Percentiles rank a stretch among this genome's conserved stretches.
Conservation (phyloP, 2,329 filamentous ascomycete genomes). For the Pyrenochaeta sp. region DNA sequence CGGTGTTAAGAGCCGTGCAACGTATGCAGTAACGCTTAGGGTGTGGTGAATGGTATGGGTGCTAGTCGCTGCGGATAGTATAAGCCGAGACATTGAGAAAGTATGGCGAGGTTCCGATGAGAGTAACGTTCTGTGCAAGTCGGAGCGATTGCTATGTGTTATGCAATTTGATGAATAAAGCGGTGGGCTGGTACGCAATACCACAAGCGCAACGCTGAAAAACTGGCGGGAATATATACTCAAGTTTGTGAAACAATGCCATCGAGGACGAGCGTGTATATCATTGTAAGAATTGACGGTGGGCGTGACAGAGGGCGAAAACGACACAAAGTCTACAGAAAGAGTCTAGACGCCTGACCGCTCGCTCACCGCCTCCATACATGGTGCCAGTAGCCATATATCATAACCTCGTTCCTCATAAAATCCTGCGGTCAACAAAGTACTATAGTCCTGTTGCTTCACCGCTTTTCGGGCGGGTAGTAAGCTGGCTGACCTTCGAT, state of each 20-base stretch:
- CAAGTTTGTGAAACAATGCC: neutral
- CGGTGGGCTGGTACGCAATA: too few species aligned
- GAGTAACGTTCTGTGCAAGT: too few species aligned
- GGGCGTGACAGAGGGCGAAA: neutral
- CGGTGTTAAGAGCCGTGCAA: too few species aligned
- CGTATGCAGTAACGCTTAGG: too few species aligned
- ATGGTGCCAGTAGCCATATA: conserved; percentile 1
- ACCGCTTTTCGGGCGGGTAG: conserved; percentile 46
- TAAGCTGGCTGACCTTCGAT: conserved; percentile 46
- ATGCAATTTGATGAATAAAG: too few species aligned
- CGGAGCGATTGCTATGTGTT: too few species aligned
- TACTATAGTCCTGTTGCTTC: neutral
- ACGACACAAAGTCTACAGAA: neutral
- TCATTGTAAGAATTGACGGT: neutral
- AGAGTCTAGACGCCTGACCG: neutral
- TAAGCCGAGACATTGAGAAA: too few species aligned
- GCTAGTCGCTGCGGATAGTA: too few species aligned
- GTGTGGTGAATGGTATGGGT: too few species aligned
- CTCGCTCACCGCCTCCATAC: neutral
- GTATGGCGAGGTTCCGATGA: too few species aligned
- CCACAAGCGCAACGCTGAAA: too few species aligned
- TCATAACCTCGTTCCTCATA: conserved; percentile 35
- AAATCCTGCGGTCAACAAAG: neutral
- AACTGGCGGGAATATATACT: too few species aligned
- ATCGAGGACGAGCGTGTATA: neutral